phyloP scores from a whole-genome alignment of 2,329 filamentous ascomycete species.

The Ophiocordyceps polyrhachis-furcata region DNA sequence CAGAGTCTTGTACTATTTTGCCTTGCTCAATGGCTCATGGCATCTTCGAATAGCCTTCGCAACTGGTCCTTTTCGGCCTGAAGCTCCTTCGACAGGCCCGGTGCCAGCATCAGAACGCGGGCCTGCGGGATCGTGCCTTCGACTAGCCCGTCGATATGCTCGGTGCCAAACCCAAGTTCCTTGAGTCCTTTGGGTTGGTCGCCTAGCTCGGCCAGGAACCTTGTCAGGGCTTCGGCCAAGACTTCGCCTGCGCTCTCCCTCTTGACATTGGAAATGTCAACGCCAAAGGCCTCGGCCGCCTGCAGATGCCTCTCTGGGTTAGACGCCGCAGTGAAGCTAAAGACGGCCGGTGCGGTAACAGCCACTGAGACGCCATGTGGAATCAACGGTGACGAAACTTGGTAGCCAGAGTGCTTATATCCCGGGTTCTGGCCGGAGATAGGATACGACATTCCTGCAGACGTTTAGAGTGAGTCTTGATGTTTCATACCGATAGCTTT shows the following conservation, averaged over 20 bases:
- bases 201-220: conserved; percentile 67
- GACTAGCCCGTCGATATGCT: conserved; percentile 66
- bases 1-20: background rate
- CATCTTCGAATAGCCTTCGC: conserved; percentile 45
- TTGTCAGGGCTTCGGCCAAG: conserved; percentile 60
- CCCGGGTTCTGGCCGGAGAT: conserved; percentile 86
- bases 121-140: conserved; percentile 90
- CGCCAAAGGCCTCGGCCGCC: conserved; percentile 78
- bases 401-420: conserved; percentile 79
- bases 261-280: conserved; percentile 77
- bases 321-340: conserved; percentile 76
- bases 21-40: conserved; percentile 20
- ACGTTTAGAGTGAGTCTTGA: background rate
- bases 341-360: conserved; percentile 82
- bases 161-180: conserved; percentile 57
- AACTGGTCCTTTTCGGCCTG: conserved; percentile 55
- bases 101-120: conserved; percentile 79
- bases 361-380: conserved; percentile 93
- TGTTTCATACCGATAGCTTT: background rate
- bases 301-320: conserved; percentile 84
- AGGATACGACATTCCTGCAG: conserved; percentile 77
- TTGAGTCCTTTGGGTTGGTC: conserved; percentile 81
- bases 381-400: conserved; percentile 59
- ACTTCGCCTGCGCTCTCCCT: conserved; percentile 79
- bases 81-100: conserved; percentile 53